Evolutionary conservation across 129 eudicot species (phyloP).

Genomic region (Artemisia argyi): DNA sequence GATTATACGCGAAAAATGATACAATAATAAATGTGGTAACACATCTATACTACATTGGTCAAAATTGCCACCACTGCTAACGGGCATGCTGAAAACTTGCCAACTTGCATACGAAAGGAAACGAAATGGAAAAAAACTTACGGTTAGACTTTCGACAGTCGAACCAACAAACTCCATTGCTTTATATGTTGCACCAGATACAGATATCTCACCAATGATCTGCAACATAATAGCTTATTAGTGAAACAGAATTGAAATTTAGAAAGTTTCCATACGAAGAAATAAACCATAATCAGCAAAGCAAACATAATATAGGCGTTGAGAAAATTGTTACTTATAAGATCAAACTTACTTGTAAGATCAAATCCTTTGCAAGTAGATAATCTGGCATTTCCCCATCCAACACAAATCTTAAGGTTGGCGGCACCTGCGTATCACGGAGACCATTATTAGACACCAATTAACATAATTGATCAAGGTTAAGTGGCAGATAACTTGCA

Average conservation of each 20-base stretch:
- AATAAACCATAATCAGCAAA: conserved; percentile 14
- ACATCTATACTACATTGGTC: too few relatives aligned
- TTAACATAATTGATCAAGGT: too few relatives aligned
- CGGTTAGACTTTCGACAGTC: conserved; percentile 81
- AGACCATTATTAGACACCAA: not conserved
- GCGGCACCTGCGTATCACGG: conserved; percentile 68
- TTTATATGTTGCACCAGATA: conserved; percentile 97
- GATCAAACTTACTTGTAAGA: conserved; percentile 66
- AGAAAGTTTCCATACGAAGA: not conserved
- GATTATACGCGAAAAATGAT: not conserved
- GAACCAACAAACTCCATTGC: conserved; percentile 98
- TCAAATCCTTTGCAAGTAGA: conserved; percentile 92
- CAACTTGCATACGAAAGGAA: too few relatives aligned
- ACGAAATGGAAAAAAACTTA: conserved; percentile 37
- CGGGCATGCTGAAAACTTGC: too few relatives aligned
- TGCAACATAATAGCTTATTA: conserved; percentile 24
- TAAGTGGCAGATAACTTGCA: too few relatives aligned
- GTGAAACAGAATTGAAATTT: conserved; percentile 16
- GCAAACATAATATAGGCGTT: not conserved
- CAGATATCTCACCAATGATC: conserved; percentile 98
- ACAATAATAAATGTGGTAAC: too few relatives aligned
- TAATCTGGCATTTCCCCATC: conserved; percentile 98
- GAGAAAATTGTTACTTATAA: not conserved
- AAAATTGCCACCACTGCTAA: too few relatives aligned
- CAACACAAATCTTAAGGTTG: conserved; percentile 90